Evolutionary conservation across 2,329 filamentous ascomycete genomes (phyloP).

Genomic region (Exserohilum rostratum): DNA sequence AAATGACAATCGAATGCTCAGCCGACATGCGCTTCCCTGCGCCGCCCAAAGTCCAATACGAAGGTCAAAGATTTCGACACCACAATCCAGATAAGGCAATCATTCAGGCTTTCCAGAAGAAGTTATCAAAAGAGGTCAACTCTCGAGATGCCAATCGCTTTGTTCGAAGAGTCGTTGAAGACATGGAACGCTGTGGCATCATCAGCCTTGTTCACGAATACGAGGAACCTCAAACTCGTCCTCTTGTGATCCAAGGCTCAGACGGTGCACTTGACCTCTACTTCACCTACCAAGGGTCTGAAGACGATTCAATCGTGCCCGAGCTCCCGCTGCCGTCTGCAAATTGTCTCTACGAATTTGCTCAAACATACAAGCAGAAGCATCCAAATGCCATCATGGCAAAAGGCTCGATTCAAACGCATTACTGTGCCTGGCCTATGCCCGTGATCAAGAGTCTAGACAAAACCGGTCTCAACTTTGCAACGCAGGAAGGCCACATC

Average conservation of each 20-base stretch:
- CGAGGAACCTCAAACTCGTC: slow-evolving; percentile 30
- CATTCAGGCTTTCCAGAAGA: slow-evolving; percentile 14
- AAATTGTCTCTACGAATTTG: slow-evolving; percentile 29
- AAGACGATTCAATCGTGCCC: slow-evolving; percentile 11
- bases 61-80: slow-evolving; percentile 31
- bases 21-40: slow-evolving; percentile 23
- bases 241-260: slow-evolving; percentile 27
- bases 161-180: slow-evolving; percentile 29
- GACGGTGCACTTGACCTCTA: slow-evolving; percentile 36
- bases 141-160: slow-evolving; percentile 33
- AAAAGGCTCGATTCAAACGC: slow-evolving; percentile 16
- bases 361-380: slow-evolving; percentile 20
- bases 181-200: slow-evolving; percentile 37
- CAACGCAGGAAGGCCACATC: slow-evolving; percentile 36
- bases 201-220: slow-evolving; percentile 24
- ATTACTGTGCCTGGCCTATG: slow-evolving; percentile 44
- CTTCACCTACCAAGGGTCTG: slow-evolving; percentile 31
- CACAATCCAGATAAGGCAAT: slow-evolving; percentile 23
- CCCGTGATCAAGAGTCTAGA: slow-evolving; percentile 32
- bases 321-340: slow-evolving; percentile 23
- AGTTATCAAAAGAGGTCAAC: background rate
- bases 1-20: slow-evolving; percentile 25
- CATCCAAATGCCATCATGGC: slow-evolving; percentile 32
- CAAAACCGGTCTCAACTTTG: slow-evolving; percentile 28
- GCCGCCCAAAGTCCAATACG: slow-evolving; percentile 32